Base-by-base conservation (phyloP, 352 stramenopile genomes). In the Pythium angustatum region DNA sequence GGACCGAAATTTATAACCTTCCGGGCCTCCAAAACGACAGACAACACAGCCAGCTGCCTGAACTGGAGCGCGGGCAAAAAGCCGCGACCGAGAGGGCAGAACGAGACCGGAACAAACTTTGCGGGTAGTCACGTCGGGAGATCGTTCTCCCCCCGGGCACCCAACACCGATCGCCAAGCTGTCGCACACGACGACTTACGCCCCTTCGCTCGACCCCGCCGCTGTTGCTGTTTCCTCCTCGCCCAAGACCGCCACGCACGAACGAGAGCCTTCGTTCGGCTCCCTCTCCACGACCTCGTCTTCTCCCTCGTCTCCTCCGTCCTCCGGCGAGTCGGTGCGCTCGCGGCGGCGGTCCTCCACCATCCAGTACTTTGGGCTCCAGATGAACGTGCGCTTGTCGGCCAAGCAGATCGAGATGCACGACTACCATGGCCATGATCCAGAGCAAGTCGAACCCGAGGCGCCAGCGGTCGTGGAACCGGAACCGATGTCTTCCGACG, bases 281-380 rank as follows among this genome's bases (percentile, higher is more conserved):
- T 66, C 58, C 14, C 44, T 28, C 30, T 68, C 66, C 3, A 68
- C 55, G 10, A 19, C 17, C 26, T 69, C 65, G 30, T 61, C 66
- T 27, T 58, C 60, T 17, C 54, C 66, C 34, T 62, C 66, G 7
- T 66, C 40, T 15, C 40, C 40, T 22, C 40, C 66, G n/a, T 58
- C 48, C 21, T 38, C 36, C 11, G 31, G 48, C 44, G 60, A 64
- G 31, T 63, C 59, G 21, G 19, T 21, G 38, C 66, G 66, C 24
- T 51, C 66, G 44, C 66, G 57, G 41, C 53, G 66, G 19, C 60
- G 60, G 31, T 73, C 66, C 11, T 73, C 55, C 55, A 62, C 66
- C 34, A 68, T 66, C 51, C 66, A 73, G 60, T 73, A 73, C 60
- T 73, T 73, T 41, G 66, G 66, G 10, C 58, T 73, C 8, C 56